Conservation (phyloP, 1,284 basidiomycete species). For the Waitea zeae region DNA sequence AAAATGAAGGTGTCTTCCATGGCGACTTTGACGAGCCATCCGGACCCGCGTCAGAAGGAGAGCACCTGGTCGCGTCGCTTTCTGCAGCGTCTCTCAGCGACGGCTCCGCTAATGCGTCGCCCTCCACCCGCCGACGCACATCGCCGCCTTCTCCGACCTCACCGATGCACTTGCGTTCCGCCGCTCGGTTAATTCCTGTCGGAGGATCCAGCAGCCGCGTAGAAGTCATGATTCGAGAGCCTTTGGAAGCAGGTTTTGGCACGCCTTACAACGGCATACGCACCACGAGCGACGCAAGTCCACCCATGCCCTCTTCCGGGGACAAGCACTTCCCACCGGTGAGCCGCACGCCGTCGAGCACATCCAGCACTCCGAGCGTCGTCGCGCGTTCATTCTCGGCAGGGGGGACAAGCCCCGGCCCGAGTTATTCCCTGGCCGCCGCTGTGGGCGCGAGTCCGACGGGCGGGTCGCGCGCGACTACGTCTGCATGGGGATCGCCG, state of each 20-base stretch:
- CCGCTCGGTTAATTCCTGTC: slow-evolving; percentile 11
- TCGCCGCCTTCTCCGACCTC: slow-evolving; percentile 9
- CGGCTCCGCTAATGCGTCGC: slow-evolving; percentile 5
- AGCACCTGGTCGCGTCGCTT: slow-evolving; percentile 10
- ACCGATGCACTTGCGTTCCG: slow-evolving; percentile 17
- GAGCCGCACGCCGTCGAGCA: slow-evolving; percentile 10
- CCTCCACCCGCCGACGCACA: background rate
- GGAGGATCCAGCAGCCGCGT: too few relatives aligned
- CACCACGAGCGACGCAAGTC: background rate
- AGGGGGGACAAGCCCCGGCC: background rate
- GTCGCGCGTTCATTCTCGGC: slow-evolving; percentile 7
- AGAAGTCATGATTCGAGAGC: too few relatives aligned
- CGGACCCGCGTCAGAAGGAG: background rate
- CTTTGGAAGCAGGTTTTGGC: too few relatives aligned
- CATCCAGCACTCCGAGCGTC: too few relatives aligned
- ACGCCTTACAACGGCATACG: too few relatives aligned
- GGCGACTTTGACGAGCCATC: slow-evolving; percentile 30
- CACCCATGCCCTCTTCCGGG: slow-evolving; percentile 6
- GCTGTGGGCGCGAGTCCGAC: background rate
- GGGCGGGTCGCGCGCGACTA: background rate
- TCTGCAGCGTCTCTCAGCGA: slow-evolving; percentile 5
- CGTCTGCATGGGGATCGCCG: background rate
- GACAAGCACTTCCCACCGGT: slow-evolving; percentile 10
- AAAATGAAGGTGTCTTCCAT: slow-evolving; percentile 40
- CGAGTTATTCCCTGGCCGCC: background rate